Base-by-base conservation (phyloP, 2,329 filamentous ascomycete genomes). In the Beauveria australis region DNA sequence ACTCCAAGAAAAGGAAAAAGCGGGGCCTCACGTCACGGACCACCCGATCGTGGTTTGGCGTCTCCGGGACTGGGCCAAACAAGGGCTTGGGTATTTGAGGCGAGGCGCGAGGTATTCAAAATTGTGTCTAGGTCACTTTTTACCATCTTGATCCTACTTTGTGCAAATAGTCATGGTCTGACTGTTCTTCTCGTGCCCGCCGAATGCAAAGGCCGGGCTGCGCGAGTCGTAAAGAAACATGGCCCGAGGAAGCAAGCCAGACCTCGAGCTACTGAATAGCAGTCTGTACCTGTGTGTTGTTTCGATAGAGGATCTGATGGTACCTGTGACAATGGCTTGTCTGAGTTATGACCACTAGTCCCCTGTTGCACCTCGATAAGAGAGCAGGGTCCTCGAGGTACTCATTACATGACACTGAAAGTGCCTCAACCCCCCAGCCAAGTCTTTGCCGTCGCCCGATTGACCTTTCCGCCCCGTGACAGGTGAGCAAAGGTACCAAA, bases 1-100 rank as follows among this genome's bases (percentile, higher is more conserved):
- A 41, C 59, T 57, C 22, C 55, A 58, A 53, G 53, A 40, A 41
- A 65, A 62, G 54, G 62, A 64, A 60, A 61, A 48, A 54, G 53
- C 62, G 58, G 58, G 58, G 30, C 41, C 51, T 60, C 58, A 64
- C 63, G 62, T 65, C 63, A 64, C 66, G 65, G 64, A 59, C 66
- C 64, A 66, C 62, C 33, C 49, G 58, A 53, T 59, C 56, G 51
- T 53, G 49, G 58, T 60, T 60, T 60, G 58, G 58, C 49, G 51
- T 54, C 37, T 40, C 44, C 26, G 48, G 19, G 47, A n/a, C 44
- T 26, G 28, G 30, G 30, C 28, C n/a, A 10, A 16, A 26, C 22
- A 37, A 28, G 41, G 16, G 22, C 41, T 24, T 19, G 18, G 5
- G 53, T 37, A 47, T 43, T 46, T 37, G 14, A 26, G 26, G 18